Evolutionary conservation across 768 basidiomycete species (phyloP), one percentile per base, ranked within the genome.

Genomic region (Fibroporia radiculosa): DNA sequence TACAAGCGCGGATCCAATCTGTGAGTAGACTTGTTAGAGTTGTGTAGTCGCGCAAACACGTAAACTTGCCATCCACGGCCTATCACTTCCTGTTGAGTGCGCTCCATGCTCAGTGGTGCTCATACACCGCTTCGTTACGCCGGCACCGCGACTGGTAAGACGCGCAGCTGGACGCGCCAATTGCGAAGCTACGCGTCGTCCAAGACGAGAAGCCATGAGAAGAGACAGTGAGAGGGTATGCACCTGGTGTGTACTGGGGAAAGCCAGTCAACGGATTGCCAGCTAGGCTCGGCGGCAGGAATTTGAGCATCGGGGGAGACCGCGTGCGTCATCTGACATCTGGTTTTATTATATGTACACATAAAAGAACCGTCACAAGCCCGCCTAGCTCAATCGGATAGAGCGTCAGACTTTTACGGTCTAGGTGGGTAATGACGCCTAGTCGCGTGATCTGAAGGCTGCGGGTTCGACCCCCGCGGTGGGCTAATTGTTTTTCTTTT

Each of bases 381-480:
- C 73, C 68, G 73, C 74, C 72, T 77, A 75, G 75, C 73, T 75
- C 73, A 75, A 77, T 75, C 73, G 74, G 73, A 75, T 75, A 75
- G 75, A 75, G 73, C 73, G 73, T 75, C 74, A 76, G 73, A 75
- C 73, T 75, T 71, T 75, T 76, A 76, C 45, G 54, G 26, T 38
- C 45, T 41, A 29, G 44, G 40, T 31, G 34, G 29, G 43, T 32
- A 12, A 36, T 34, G 27, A 5, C 18, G 16, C 23, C 14, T 14
- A 34, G 19, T 8, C 12, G 33, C 36, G 32, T 10, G 11, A 82
- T 82, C 80, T 82, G 77, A 82, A 82, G 80, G 80, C 77, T 82
- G 80, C 80, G 80, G 79, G 80, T 82, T 82, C 80, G 80, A 82
- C 72, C 80, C 80, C 79, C 80, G 80, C 80, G 80, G 78, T 80